Base-by-base conservation (phyloP, 2,329 filamentous ascomycete species). In the Venturia pyrina region DNA sequence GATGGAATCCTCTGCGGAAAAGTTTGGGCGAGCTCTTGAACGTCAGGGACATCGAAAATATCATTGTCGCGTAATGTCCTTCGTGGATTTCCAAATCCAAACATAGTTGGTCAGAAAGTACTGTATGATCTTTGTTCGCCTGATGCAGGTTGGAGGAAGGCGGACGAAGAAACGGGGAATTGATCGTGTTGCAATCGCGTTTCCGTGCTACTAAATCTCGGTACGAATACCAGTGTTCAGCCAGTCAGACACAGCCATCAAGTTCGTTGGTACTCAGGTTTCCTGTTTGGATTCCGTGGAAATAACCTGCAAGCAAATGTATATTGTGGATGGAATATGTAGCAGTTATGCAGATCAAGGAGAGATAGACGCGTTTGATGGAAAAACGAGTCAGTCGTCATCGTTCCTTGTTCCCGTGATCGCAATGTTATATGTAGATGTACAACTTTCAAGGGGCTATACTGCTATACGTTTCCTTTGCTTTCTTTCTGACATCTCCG, bases 1-100 rank as follows among this genome's bases (percentile, higher is more conserved):
- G n/a, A 37, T 37, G 53, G 21, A 28, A 17, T 46, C 24, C 41
- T 40, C n/a, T 48, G 63, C n/a, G 63, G 63, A 43, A 65, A 59
- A 28, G 44, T 41, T 37, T 40, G 48, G 13, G 37, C 50, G 19
- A 65, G 24, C 37, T 59, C 44, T 32, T 50, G 46, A 19, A 65
- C 41, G 19, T 65, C 63, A 15, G 28, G 34, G 53, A 57, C 28
- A 21, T 65, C 53, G 50, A 65, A 65, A 13, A 65, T 60, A 53
- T 65, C 63, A 41, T 53, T 40, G 44, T 60, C 53, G 46, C 15
- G 46, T n/a, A 21, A 34, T 6, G 28, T 5, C 34, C 21, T 40
- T n/a, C 46, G 34, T 40, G 62, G 21, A 50, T 24, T 28, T 5
- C 40, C n/a, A 32, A 64, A 64, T 7, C 46, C 43, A 53, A 53